phyloP scores from a whole-genome alignment of 192 early-diverging fungal genomes.

The Backusella sp. region DNA sequence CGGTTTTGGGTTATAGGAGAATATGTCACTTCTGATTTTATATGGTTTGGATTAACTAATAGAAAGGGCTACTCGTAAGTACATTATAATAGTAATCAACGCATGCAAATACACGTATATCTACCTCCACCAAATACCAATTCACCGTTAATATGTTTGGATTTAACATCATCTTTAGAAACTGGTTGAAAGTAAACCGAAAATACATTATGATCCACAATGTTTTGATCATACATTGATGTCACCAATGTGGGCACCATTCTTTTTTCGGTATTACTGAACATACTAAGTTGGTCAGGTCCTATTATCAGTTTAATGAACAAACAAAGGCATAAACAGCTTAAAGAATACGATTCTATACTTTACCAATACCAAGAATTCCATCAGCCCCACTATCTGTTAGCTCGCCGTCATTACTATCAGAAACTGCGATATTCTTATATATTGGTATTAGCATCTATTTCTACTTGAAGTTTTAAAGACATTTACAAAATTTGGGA shows the following conservation, averaged over 20 bases:
- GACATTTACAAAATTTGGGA: constrained; percentile 17
- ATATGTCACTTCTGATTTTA: constrained; percentile 17
- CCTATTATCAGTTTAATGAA: not conserved
- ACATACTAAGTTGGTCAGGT: constrained; percentile 26
- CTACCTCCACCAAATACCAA: constrained; percentile 34
- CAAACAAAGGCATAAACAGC: no score
- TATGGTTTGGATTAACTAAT: constrained; percentile 17
- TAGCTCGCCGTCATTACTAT: constrained; percentile 35
- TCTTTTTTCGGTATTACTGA: constrained; percentile 19
- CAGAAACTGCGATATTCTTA: constrained; percentile 31
- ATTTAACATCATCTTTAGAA: not conserved
- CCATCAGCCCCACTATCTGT: constrained; percentile 29
- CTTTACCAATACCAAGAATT: constrained; percentile 13
- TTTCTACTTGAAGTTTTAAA: not conserved
- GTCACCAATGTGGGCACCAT: constrained; percentile 27
- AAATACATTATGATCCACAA: constrained; percentile 28
- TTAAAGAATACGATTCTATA: not conserved
- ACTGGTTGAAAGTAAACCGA: constrained; percentile 31
- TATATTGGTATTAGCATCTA: not conserved
- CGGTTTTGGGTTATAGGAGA: not conserved
- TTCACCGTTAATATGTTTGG: constrained; percentile 20
- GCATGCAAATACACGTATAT: no score
- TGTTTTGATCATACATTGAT: constrained; percentile 20
- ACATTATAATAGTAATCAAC: not conserved
- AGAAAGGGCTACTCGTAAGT: not conserved